These are phyloP conservation scores for Malus hybrid DNA, from an alignment of 331 rosid genomes.

Conservation along the genomic window DNA sequence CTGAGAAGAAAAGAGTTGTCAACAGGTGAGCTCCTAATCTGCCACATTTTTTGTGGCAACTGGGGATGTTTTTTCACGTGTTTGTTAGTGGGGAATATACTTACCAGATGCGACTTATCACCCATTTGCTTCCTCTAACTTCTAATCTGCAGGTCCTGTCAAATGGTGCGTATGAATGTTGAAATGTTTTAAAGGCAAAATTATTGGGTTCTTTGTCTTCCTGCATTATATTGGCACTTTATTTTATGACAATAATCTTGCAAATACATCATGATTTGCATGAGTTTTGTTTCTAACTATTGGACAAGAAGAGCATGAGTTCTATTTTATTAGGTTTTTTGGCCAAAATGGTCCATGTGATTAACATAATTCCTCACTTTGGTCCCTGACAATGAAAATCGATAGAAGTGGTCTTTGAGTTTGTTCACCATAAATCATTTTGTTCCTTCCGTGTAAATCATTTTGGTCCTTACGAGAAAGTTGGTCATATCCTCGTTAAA, in stretches of 20 bases:
- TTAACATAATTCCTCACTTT: too few relatives aligned
- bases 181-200: background rate
- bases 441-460: too few relatives aligned
- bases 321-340: too few relatives aligned
- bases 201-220: background rate
- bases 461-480: too few relatives aligned
- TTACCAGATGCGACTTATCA: slow-evolving; percentile 3
- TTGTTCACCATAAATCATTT: too few relatives aligned
- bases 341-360: too few relatives aligned
- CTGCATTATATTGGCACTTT: background rate
- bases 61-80: background rate
- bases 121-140: background rate
- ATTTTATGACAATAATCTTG: background rate
- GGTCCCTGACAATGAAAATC: too few relatives aligned
- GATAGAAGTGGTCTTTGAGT: too few relatives aligned
- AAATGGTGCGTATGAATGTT: background rate
- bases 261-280: too few relatives aligned
- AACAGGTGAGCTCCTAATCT: background rate
- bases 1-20: slow-evolving; percentile 24
- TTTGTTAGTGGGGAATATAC: background rate
- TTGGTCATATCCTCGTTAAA: too few relatives aligned
- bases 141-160: slow-evolving; percentile 4
- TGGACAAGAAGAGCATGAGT: too few relatives aligned
- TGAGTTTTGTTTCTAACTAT: too few relatives aligned
- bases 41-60: slow-evolving; percentile 25